These are phyloP conservation scores for Penicillium sp. DNA, from an alignment of 2,329 filamentous ascomycete genomes.

Conservation along the genomic window DNA sequence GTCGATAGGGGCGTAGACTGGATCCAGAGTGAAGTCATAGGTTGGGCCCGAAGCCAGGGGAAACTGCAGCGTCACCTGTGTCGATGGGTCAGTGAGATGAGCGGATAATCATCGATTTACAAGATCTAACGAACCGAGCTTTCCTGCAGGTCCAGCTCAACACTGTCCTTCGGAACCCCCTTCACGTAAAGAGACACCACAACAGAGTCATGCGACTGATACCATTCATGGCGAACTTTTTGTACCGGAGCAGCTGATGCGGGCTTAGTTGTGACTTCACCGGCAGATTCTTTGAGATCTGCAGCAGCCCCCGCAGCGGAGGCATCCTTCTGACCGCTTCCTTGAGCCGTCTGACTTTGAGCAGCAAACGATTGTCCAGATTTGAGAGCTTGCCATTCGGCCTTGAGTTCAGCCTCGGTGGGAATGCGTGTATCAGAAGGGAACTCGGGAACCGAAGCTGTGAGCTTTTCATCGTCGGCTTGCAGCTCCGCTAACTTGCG, in stretches of 20 bases:
- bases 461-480: conserved; percentile 44
- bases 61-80: conserved; percentile 53
- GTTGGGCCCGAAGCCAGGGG: conserved; percentile 48
- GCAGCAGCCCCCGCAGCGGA: conserved; percentile 1
- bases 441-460: conserved; percentile 47
- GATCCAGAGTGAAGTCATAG: conserved; percentile 58
- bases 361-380: conserved; percentile 15
- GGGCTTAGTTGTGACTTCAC: neutral
- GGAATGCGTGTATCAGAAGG: conserved; percentile 46
- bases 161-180: conserved; percentile 53
- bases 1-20: conserved; percentile 63
- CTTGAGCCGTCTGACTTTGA: neutral
- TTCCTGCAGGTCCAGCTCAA: conserved; percentile 48
- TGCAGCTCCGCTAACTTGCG: conserved; percentile 46
- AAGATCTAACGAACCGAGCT: conserved; percentile 34
- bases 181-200: conserved; percentile 62
- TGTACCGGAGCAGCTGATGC: conserved; percentile 23
- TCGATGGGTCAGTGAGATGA: neutral
- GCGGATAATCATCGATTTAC: neutral
- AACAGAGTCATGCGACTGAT: conserved; percentile 56
- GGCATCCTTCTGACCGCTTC: neutral
- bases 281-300: neutral
- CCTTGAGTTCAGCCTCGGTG: conserved; percentile 34
- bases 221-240: conserved; percentile 65
- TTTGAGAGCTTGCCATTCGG: conserved; percentile 28